These are phyloP conservation scores for Penicillium sp. DNA, from an alignment of 2,329 filamentous ascomycete genomes.

Conservation along the genomic window DNA sequence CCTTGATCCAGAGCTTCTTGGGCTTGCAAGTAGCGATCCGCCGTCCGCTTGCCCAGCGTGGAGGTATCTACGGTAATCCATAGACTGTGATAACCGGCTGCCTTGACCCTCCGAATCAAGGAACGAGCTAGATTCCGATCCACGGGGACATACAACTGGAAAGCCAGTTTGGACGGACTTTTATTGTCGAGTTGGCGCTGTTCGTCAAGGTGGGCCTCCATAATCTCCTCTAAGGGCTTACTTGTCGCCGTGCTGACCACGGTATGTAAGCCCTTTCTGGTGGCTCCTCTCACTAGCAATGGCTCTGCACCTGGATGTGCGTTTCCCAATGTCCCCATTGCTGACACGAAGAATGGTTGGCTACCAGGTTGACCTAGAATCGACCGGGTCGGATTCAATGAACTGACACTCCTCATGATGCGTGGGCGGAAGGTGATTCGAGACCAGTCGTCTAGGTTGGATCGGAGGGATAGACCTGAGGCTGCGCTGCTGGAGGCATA, in stretches of 20 bases:
- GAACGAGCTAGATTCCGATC: not conserved
- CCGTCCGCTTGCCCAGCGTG: not conserved
- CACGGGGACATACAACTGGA: not conserved
- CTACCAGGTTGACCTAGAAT: not conserved
- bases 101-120: not conserved
- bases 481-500: conserved; percentile 29
- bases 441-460: conserved; percentile 29
- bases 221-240: not conserved
- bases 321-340: not conserved
- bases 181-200: not conserved
- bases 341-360: not conserved
- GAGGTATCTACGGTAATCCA: not conserved
- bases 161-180: not conserved
- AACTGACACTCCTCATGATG: conserved; percentile 26
- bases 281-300: not conserved
- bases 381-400: conserved; percentile 21
- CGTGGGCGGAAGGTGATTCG: conserved; percentile 28
- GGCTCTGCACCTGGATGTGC: not conserved
- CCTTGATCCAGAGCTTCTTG: conserved; percentile 1
- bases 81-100: not conserved
- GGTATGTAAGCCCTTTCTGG: not conserved
- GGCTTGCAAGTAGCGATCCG: not conserved
- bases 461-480: conserved; percentile 23
- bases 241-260: not conserved
- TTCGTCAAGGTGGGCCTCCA: not conserved